A percentile compares a stretch with the other conserved stretches of the same genome.
phyloP scores from a whole-genome alignment of 441 rosid genomes.

The Melastoma candidum region DNA sequence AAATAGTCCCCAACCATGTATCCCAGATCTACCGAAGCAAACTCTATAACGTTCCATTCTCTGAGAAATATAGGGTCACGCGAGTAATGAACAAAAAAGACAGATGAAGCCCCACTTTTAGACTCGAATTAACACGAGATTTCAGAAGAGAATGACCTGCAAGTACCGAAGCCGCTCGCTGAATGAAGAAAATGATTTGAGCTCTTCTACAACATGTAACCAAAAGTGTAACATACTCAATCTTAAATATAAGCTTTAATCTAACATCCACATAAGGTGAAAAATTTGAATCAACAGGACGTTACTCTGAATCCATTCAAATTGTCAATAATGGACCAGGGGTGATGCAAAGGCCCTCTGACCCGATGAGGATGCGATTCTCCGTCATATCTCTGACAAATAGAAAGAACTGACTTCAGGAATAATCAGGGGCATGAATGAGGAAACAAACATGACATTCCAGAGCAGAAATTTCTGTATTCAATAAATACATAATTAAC shows the following conservation, averaged over 20 bases:
- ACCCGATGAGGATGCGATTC: conserved; percentile 43
- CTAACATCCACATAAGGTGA: conserved; percentile 8
- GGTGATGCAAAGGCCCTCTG: conserved; percentile 68
- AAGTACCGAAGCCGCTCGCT: conserved; percentile 68
- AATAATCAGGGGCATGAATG: conserved; percentile 4
- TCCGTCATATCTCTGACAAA: conserved; percentile 41
- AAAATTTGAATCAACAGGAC: conserved; percentile 14
- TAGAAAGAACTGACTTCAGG: conserved; percentile 10
- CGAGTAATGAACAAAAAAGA: conserved; percentile 3
- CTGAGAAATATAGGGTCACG: conserved; percentile 26
- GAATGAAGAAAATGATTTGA: conserved; percentile 45
- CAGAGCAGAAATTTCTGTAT: conserved; percentile 8
- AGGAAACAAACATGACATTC: not conserved
- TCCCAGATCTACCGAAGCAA: conserved; percentile 93
- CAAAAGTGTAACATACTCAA: conserved; percentile 13
- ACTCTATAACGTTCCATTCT: conserved; percentile 60
- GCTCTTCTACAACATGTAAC: conserved; percentile 44
- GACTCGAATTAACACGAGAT: not conserved
- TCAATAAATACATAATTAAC: no score
- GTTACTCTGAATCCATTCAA: conserved; percentile 43
- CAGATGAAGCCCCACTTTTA: not conserved
- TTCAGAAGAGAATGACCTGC: conserved; percentile 34
- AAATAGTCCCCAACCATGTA: conserved; percentile 98
- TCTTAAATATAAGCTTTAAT: conserved; percentile 5
- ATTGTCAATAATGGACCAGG: conserved; percentile 38